Evolutionary conservation across 805 yeast genomes (phyloP).

Genomic region (Candida qinlingensis): DNA sequence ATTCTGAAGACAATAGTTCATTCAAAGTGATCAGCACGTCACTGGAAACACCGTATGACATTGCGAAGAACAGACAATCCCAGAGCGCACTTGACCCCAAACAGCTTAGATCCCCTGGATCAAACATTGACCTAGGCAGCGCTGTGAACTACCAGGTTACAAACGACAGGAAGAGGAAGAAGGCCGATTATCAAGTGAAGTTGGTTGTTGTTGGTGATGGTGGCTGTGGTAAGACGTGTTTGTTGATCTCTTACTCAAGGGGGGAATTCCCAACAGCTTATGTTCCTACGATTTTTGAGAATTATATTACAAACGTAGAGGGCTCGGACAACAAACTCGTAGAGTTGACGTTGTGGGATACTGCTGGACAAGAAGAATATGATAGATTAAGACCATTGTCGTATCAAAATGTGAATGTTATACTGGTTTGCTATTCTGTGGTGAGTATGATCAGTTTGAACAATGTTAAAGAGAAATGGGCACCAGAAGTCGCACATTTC

Average conservation of each 20-base stretch:
- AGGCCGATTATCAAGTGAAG: conserved; percentile 40
- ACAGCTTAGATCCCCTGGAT: conserved; percentile 2
- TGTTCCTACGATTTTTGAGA: conserved; percentile 82
- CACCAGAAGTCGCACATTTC: conserved; percentile 78
- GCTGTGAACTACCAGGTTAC: neutral
- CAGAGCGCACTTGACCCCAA: conserved; percentile 1
- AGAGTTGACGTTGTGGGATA: conserved; percentile 80
- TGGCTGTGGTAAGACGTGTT: conserved; percentile 85
- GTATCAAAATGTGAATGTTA: conserved; percentile 72
- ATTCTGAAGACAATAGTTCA: conserved; percentile 9
- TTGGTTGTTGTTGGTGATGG: conserved; percentile 87
- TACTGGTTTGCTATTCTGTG: conserved; percentile 72
- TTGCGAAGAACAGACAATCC: conserved; percentile 20
- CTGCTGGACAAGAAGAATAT: conserved; percentile 88
- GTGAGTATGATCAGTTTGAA: conserved; percentile 57
- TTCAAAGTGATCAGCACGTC: conserved; percentile 19
- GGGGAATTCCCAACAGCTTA: conserved; percentile 67
- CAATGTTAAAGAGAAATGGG: conserved; percentile 79
- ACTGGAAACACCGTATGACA: conserved; percentile 27
- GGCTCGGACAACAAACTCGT: conserved; percentile 45
- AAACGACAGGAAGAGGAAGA: conserved; percentile 20
- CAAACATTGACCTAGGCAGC: neutral
- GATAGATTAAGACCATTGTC: conserved; percentile 74
- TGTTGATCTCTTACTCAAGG: conserved; percentile 59
- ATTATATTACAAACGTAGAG: conserved; percentile 55